phyloP scores from a whole-genome alignment of 306 rosid species.

The Castanea sativa region DNA sequence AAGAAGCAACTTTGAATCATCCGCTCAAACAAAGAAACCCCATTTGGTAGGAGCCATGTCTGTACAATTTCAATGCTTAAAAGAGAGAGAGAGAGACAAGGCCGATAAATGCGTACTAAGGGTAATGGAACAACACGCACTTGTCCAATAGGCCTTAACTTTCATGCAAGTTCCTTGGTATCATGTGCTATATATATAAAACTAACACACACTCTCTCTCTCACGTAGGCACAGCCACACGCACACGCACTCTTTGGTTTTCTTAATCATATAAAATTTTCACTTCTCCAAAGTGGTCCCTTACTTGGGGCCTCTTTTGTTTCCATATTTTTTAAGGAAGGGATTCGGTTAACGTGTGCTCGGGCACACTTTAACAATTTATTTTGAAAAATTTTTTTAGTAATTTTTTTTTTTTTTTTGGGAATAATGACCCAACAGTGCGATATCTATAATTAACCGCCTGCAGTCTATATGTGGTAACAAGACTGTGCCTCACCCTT shows the following conservation, averaged over 20 bases:
- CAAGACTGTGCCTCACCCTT: not conserved
- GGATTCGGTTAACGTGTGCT: no score
- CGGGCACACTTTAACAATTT: no score
- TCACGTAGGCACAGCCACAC: not conserved
- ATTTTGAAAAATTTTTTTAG: no score
- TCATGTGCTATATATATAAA: conserved; percentile 18
- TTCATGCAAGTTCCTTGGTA: conserved; percentile 40
- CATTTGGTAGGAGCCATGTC: conserved; percentile 62
- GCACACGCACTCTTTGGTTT: not conserved
- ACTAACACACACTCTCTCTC: not conserved
- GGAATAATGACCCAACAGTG: not conserved
- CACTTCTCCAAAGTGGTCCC: not conserved
- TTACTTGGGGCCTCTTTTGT: not conserved
- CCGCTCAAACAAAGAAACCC: conserved; percentile 39
- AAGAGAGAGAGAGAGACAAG: conserved; percentile 19
- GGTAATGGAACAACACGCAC: conserved; percentile 41
- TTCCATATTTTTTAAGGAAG: not conserved
- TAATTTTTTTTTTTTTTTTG: not conserved
- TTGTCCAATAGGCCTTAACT: conserved; percentile 37
- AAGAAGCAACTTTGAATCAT: conserved; percentile 31
- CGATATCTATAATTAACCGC: not conserved
- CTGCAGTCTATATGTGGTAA: not conserved
- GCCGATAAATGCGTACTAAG: conserved; percentile 32
- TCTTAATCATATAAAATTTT: not conserved
- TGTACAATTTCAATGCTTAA: conserved; percentile 34